A percentile compares a stretch with the other conserved stretches of the same genome.
Conservation (phyloP, 2,329 filamentous ascomycete species). For the Chaetomiaceae sp. region DNA sequence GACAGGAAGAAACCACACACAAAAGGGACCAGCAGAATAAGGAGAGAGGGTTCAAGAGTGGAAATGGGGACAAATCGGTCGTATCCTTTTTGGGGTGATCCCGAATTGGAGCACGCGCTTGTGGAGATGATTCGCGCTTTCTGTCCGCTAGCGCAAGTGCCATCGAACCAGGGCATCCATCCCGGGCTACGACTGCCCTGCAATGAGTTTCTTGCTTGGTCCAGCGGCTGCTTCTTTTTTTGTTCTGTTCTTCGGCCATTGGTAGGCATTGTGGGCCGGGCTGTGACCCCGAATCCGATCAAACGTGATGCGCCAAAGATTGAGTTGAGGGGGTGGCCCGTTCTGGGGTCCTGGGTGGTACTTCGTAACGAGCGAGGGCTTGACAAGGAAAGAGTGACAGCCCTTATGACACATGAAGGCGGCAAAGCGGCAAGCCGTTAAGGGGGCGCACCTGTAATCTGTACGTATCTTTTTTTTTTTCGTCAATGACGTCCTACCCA, state of each 20-base stretch:
- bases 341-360: too few relatives aligned
- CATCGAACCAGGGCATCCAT: neutral
- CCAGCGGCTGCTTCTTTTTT: neutral
- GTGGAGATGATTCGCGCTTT: conserved; percentile 17
- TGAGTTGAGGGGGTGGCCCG: too few relatives aligned
- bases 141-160: neutral
- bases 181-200: neutral
- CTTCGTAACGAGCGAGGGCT: neutral
- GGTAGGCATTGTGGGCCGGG: neutral
- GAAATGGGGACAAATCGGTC: neutral
- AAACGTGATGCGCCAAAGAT: neutral
- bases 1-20: too few relatives aligned
- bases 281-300: neutral
- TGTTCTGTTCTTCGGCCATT: neutral
- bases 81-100: conserved; percentile 9
- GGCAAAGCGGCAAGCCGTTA: neutral
- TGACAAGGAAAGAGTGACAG: conserved; percentile 5
- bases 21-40: too few relatives aligned
- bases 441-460: neutral
- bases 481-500: too few relatives aligned
- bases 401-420: neutral
- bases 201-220: neutral
- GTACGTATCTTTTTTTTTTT: neutral
- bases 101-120: conserved; percentile 9
- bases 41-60: neutral